Base-by-base conservation (phyloP, 805 yeast species). In the Alloascoidea africana region DNA sequence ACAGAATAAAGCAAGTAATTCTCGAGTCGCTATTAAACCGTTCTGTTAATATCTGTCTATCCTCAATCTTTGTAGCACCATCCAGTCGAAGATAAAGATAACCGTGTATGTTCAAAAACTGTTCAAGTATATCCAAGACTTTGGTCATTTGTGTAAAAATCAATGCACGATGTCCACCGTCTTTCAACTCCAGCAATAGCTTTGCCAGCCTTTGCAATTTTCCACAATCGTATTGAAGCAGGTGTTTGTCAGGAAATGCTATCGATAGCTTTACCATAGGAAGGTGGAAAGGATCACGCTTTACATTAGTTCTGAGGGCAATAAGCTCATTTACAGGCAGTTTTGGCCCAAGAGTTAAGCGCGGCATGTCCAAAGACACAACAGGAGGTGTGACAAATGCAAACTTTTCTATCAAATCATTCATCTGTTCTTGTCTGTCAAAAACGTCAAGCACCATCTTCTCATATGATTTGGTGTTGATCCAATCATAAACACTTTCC, bases 71-170 rank as follows among this genome's bases (percentile, higher is more conserved):
- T 2, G 99, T 91, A 1, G 97, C 86, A 47, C 99, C 99, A 58
- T 91, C 99, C 44, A 91, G 65, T 53, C 99, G 72, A 85, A 89
- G 70, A 54, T 91, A 91, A 36, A 94, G 66, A 55, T 85, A 85
- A 6, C 98, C 98, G 59, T 87, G 94, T 46, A 85, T 80, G 54
- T 89, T 91, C 59, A 91, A 63, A 51, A 91, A 93, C 53, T 83
- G 89, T 52, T 91, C 99, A 39, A 91, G 59, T 34, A 93, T 75
- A 58, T 91, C 98, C 55, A 91, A 65, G 5, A 91, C 97, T 52
- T 83, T 83, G 2, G 98, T 89, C 99, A 91, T 91, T 53, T 91
- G 99, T 0, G 99, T 91, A 61, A 91, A 91, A 41, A 91, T 89
- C 43, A 91, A 66, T 0, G 94, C 96, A 43, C 98, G 67, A 53